Conservation (phyloP, 352 stramenopile genomes). For the Pythium sukuiense region DNA sequence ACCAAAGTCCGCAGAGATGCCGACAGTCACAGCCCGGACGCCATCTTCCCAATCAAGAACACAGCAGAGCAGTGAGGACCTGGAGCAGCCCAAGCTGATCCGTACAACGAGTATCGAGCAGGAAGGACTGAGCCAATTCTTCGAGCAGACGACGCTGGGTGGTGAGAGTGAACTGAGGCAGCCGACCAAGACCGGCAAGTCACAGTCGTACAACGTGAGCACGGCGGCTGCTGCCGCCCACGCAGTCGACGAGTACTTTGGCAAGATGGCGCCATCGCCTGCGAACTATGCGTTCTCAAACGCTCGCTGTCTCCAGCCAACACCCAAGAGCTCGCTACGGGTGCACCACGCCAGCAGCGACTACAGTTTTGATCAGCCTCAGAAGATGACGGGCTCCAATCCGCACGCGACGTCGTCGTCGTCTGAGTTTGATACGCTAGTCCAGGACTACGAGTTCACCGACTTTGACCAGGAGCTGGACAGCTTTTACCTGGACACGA, state of each 20-base stretch:
- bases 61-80: conserved; percentile 9
- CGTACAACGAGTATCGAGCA: conserved; percentile 74
- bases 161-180: not conserved
- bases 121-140: conserved; percentile 71
- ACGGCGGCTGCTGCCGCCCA: conserved; percentile 25
- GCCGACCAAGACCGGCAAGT: conserved; percentile 2
- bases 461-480: conserved; percentile 84
- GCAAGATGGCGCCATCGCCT: conserved; percentile 33
- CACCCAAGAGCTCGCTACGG: conserved; percentile 34
- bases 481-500: conserved; percentile 78
- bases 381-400: conserved; percentile 25
- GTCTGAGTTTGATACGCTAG: conserved; percentile 70
- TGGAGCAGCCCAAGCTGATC: conserved; percentile 59
- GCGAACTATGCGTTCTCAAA: conserved; percentile 15
- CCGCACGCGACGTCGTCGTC: conserved; percentile 4
- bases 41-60: conserved; percentile 18
- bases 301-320: conserved; percentile 24
- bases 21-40: conserved; percentile 15
- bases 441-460: conserved; percentile 78
- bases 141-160: conserved; percentile 64
- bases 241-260: conserved; percentile 61
- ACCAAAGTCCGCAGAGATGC: conserved; percentile 55
- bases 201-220: conserved; percentile 19
- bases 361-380: conserved; percentile 41
- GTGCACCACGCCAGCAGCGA: conserved; percentile 24